Evolutionary conservation across 768 basidiomycete genomes (phyloP).

Genomic region (Leccinum uliginosum): DNA sequence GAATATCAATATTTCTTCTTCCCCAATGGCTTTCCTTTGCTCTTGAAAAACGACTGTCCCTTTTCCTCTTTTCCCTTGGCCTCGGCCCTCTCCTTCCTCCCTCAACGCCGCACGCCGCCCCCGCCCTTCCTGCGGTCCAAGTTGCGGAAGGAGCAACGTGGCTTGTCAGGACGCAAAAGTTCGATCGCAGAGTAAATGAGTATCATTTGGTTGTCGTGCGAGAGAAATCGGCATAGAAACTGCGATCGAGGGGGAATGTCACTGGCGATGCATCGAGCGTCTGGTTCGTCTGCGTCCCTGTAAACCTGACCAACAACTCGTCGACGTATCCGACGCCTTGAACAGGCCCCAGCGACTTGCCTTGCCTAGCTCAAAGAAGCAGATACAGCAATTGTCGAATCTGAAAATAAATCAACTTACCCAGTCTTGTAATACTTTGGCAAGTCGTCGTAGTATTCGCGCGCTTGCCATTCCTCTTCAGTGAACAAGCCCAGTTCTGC

Average conservation of each 20-base stretch:
- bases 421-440: constrained; percentile 78
- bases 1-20: too few relatives aligned
- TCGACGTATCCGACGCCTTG: constrained; percentile 87
- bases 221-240: constrained; percentile 77
- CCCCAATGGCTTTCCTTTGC: too few relatives aligned
- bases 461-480: constrained; percentile 54
- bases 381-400: not conserved
- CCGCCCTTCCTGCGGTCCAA: too few relatives aligned
- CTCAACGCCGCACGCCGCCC: too few relatives aligned
- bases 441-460: constrained; percentile 70
- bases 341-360: constrained; percentile 63
- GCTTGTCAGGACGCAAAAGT: constrained; percentile 37
- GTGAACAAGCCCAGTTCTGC: constrained; percentile 60
- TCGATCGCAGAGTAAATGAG: constrained; percentile 68
- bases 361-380: constrained; percentile 44
- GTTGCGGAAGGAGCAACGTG: too few relatives aligned
- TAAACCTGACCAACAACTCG: constrained; percentile 82
- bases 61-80: too few relatives aligned
- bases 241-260: constrained; percentile 72
- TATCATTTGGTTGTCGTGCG: constrained; percentile 83
- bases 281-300: constrained; percentile 69
- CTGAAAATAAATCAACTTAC: constrained; percentile 32
- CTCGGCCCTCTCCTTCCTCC: too few relatives aligned
- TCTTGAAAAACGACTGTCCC: too few relatives aligned
- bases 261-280: constrained; percentile 62